phyloP scores from a whole-genome alignment of 108 stramenopile species.

The Seminavis robusta region DNA sequence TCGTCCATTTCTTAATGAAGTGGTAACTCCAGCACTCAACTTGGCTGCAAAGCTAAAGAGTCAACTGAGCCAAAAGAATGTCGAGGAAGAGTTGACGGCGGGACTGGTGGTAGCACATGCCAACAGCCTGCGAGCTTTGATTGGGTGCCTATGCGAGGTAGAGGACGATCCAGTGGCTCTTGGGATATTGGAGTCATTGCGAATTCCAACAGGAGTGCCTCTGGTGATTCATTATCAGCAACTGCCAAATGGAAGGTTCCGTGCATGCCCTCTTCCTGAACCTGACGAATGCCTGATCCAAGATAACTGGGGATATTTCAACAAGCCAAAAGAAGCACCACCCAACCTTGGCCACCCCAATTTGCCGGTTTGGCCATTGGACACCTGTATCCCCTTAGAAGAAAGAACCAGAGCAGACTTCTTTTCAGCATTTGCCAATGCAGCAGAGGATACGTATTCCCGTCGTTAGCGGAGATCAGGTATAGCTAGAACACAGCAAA shows the following conservation, averaged over 20 bases:
- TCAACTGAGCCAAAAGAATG: slow-evolving; percentile 13
- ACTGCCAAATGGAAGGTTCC: no score
- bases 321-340: background rate
- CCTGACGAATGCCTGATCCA: background rate
- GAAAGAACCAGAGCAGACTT: no score
- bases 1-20: slow-evolving; percentile 43
- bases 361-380: background rate
- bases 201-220: slow-evolving; percentile 50
- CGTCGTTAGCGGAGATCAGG: no score
- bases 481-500: no score
- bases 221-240: slow-evolving; percentile 36
- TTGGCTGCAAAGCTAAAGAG: no score
- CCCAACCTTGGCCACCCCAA: slow-evolving; percentile 1
- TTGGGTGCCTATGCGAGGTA: slow-evolving; percentile 53
- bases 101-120: slow-evolving; percentile 61
- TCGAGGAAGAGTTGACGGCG: slow-evolving; percentile 20
- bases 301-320: background rate
- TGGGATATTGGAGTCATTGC: slow-evolving; percentile 36
- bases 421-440: no score
- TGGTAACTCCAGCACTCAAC: slow-evolving; percentile 35
- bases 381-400: background rate
- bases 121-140: slow-evolving; percentile 52
- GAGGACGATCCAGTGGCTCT: slow-evolving; percentile 41
- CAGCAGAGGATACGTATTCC: no score
- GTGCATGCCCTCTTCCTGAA: background rate